Evolutionary conservation across 192 early-diverging fungal genomes (phyloP).

Genomic region (Diversispora eburnea): DNA sequence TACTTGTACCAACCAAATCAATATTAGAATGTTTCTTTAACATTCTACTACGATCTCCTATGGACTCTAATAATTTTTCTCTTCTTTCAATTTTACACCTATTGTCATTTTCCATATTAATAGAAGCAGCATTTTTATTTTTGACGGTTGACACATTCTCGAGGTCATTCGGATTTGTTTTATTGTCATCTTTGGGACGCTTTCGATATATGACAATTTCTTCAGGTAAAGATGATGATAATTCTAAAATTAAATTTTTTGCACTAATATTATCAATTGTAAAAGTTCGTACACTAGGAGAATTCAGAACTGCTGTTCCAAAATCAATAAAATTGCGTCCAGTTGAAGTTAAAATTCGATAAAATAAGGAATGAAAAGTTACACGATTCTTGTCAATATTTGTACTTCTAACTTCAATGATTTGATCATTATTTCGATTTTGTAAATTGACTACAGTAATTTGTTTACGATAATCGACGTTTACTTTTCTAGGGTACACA

Average conservation of each 20-base stretch:
- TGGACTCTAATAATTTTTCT: conserved; percentile 47
- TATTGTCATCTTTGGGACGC: neutral
- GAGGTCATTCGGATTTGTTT: neutral
- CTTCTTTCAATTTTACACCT: conserved; percentile 7
- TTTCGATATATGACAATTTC: conserved; percentile 41
- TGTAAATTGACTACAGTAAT: conserved; percentile 88
- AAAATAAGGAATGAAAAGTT: conserved; percentile 95
- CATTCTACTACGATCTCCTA: conserved; percentile 32
- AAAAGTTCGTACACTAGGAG: conserved; percentile 72
- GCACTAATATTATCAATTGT: conserved; percentile 81
- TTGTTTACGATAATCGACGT: conserved; percentile 95
- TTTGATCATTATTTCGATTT: conserved; percentile 86
- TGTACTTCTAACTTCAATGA: conserved; percentile 85
- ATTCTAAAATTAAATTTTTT: conserved; percentile 45
- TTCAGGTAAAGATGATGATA: conserved; percentile 43
- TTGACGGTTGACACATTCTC: neutral
- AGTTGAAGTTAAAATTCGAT: conserved; percentile 80
- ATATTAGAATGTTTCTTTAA: conserved; percentile 9
- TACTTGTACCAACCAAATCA: neutral
- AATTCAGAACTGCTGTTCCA: conserved; percentile 81
- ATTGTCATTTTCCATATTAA: neutral
- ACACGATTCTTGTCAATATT: conserved; percentile 97
- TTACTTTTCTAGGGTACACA: conserved; percentile 96
- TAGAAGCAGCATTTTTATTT: neutral
- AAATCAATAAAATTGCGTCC: conserved; percentile 95